Evolutionary conservation across 805 yeast species (phyloP), one percentile per base, ranked within the genome.

Genomic region (Danielozyma ontarioensis): DNA sequence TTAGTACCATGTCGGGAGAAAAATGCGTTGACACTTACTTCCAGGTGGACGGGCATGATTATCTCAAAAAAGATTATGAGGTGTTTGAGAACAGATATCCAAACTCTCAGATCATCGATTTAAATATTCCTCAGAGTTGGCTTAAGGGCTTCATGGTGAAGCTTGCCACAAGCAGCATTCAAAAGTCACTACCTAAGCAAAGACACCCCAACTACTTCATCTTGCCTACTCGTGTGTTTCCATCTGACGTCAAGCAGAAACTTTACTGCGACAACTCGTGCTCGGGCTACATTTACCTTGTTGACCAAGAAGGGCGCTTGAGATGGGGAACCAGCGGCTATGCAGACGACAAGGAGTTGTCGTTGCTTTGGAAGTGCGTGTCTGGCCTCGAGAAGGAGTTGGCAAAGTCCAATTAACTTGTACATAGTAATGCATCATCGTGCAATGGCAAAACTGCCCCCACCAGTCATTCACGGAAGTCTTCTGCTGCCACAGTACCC

Each of bases 281-380:
- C 46, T 76, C 94, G 2, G 97, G 97, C 0, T 88, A 85, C 51
- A 64, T 88, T 8, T 82, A 87, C 43, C 63, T 90, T 4, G 71
- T 93, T 23, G 98, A 93, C 51, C 67, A 66, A 12, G 64, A 77
- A 11, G 80, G 82, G 32, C 80, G 74, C 47, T 81, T 93, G 34
- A 68, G 97, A 46, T 90, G 97, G 97, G 88, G 87, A 16, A 84
- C 87, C 3, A 77, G 94, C 45, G 98, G 97, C 2, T 74, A 72
- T 25, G 82, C 95, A 2, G 68, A 70, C 12, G 76, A 71, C n/a
- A 71, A 72, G 22, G 98, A 93, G 45, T 60, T 64, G 30, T 64
- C 64, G 13, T 61, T 75, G 12, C 55, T 85, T 35, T 81, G 88
- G 84, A 77, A 74, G 45, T 72, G 80, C 23, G 79, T 83, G 1